Percentiles rank a stretch among this genome's conserved stretches.
Evolutionary conservation across 805 yeast species (phyloP).

Genomic region (Ogataea kodamae): DNA sequence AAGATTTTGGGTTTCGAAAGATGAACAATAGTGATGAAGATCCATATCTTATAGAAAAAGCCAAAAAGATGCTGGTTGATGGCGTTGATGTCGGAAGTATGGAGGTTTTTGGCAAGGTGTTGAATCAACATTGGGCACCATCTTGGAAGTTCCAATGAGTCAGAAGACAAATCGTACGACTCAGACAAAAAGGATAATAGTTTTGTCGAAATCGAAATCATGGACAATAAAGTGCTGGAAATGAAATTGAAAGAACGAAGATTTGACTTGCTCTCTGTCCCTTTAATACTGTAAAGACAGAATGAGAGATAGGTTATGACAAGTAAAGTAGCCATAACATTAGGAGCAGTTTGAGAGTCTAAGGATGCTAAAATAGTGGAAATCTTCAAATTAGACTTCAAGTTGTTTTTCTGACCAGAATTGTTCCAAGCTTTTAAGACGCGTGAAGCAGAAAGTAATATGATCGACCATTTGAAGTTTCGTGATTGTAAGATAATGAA

Average conservation of each 20-base stretch:
- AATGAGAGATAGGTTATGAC: slow-evolving; percentile 19
- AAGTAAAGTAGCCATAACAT: slow-evolving; percentile 17
- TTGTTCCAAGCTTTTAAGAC: slow-evolving; percentile 79
- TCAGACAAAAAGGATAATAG: slow-evolving; percentile 28
- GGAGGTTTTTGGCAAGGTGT: slow-evolving; percentile 34
- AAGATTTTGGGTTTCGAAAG: slow-evolving; percentile 19
- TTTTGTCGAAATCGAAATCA: slow-evolving; percentile 26
- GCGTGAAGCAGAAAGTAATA: slow-evolving; percentile 42
- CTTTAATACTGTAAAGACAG: slow-evolving; percentile 2
- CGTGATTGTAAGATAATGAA: slow-evolving; percentile 18
- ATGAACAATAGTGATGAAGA: slow-evolving; percentile 1
- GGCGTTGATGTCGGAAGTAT: slow-evolving; percentile 29
- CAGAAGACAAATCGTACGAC: slow-evolving; percentile 24
- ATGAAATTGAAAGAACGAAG: slow-evolving; percentile 38
- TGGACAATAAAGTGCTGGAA: slow-evolving; percentile 42
- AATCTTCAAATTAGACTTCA: slow-evolving; percentile 46
- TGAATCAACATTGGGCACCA: slow-evolving; percentile 23
- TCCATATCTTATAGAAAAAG: slow-evolving; percentile 19
- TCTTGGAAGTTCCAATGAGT: slow-evolving; percentile 16
- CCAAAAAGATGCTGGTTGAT: slow-evolving; percentile 22
- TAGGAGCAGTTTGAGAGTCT: slow-evolving; percentile 23
- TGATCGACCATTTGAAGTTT: slow-evolving; percentile 14
- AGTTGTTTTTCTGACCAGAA: slow-evolving; percentile 77
- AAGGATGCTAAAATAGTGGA: slow-evolving; percentile 38
- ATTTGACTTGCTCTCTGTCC: slow-evolving; percentile 1